Base-by-base conservation (phyloP, 306 rosid species). In the Urtica urens region DNA sequence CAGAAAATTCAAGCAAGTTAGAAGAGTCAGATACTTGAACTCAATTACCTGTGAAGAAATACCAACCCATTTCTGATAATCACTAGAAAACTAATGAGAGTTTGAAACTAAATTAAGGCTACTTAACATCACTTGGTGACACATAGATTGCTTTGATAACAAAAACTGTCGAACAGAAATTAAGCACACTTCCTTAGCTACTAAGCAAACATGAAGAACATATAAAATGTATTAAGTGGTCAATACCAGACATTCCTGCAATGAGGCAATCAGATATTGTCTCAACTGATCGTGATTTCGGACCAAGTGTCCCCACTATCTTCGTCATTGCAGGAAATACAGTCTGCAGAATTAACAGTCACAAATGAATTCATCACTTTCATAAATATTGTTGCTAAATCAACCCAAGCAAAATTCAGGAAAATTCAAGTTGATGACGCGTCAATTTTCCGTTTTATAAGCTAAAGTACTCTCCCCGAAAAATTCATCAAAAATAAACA, bases 171-270 rank as follows among this genome's bases (percentile, higher is more conserved):
- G n/a, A n/a, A n/a, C n/a, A n/a, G n/a, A n/a, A n/a, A n/a, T n/a
- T n/a, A n/a, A n/a, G n/a, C n/a, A n/a, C n/a, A n/a, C n/a, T n/a
- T n/a, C n/a, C n/a, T n/a, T n/a, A n/a, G n/a, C n/a, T n/a, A n/a
- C n/a, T n/a, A 24, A 33, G 8, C 23, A 47, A 19, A 45, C 12
- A 27, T 12, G 39, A 2, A 1, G 15, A 50, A 51, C 37, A 27
- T 20, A 27, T 20, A 19, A 3, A 37, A 43, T 26, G 44, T n/a
- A n/a, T 23, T 26, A 54, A 30, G 51, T n/a, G 50, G 39, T 46
- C 10, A 37, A 39, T 78, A 85, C 95, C 95, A 51, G 93, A 78
- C 95, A 85, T 81, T 71, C 96, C 96, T n/a, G 96, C 75, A 43
- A 71, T 37, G 30, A 86, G 82, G 64, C 96, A 81, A 27, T 52